A percentile compares a stretch with the other conserved stretches of the same genome.
phyloP scores from a whole-genome alignment of 1,284 basidiomycete species.

The Calocybe gambosa region DNA sequence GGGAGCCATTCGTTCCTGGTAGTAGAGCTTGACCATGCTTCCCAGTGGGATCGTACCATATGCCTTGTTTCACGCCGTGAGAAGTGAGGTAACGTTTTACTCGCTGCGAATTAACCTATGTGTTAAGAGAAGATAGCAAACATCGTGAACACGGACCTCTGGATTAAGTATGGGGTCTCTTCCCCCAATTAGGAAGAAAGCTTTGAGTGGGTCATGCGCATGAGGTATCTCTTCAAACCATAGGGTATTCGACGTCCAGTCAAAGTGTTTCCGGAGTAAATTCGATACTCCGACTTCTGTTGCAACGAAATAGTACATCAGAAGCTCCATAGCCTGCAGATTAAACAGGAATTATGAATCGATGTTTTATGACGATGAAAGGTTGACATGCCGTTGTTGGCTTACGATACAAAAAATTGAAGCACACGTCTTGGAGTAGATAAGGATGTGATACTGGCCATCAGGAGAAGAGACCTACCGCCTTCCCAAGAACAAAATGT shows the following conservation, averaged over 20 bases:
- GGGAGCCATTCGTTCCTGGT: slow-evolving; percentile 46
- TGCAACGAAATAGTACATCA: slow-evolving; percentile 84
- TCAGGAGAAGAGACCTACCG: slow-evolving; percentile 35
- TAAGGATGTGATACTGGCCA: slow-evolving; percentile 1
- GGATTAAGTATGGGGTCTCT: slow-evolving; percentile 77
- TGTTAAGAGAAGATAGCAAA: background rate
- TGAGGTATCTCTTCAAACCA: slow-evolving; percentile 87
- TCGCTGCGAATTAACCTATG: slow-evolving; percentile 36
- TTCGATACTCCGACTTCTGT: slow-evolving; percentile 83
- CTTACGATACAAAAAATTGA: slow-evolving; percentile 78
- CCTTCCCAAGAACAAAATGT: slow-evolving; percentile 90
- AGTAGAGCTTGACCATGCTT: slow-evolving; percentile 71
- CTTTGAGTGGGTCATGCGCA: slow-evolving; percentile 52
- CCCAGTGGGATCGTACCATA: slow-evolving; percentile 65
- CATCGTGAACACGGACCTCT: slow-evolving; percentile 35
- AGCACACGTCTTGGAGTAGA: slow-evolving; percentile 64
- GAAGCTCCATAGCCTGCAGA: slow-evolving; percentile 62
- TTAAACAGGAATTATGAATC: slow-evolving; percentile 2
- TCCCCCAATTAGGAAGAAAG: slow-evolving; percentile 72
- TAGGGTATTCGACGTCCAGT: slow-evolving; percentile 84
- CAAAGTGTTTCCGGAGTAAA: slow-evolving; percentile 77
- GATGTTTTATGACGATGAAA: background rate
- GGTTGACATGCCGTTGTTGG: slow-evolving; percentile 45
- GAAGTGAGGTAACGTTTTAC: slow-evolving; percentile 68
- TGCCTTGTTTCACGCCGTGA: slow-evolving; percentile 67